phyloP scores from a whole-genome alignment of 2,329 filamentous ascomycete genomes.

The Sclerotiophoma versabilis region DNA sequence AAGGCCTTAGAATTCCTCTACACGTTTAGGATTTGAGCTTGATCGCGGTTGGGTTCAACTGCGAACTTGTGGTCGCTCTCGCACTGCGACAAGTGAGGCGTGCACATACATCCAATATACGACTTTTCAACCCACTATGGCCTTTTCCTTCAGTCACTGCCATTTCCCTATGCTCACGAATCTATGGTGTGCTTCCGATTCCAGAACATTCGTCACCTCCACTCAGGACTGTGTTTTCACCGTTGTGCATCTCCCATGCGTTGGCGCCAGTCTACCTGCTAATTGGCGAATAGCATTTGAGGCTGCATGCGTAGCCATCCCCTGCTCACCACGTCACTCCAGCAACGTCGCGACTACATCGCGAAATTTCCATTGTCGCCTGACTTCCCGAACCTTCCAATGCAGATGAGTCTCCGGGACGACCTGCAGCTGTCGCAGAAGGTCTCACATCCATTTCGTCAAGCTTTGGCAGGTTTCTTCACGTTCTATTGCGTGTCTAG shows the following conservation, averaged over 20 bases:
- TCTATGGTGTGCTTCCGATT: neutral
- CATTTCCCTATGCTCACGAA: neutral
- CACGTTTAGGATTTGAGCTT: neutral
- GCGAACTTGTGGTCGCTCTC: neutral
- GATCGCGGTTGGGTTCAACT: neutral
- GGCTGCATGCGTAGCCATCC: constrained; percentile 4
- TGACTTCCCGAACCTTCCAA: constrained; percentile 8
- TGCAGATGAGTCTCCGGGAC: neutral
- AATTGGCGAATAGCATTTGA: constrained; percentile 6
- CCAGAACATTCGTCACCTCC: neutral
- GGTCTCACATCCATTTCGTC: neutral
- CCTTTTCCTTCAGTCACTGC: neutral
- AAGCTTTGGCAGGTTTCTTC: neutral
- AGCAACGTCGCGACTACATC: constrained; percentile 7
- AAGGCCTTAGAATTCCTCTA: neutral
- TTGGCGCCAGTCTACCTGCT: constrained; percentile 10
- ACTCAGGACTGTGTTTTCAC: neutral
- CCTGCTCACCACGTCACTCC: constrained; percentile 17
- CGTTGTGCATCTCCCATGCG: constrained; percentile 1
- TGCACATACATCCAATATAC: neutral
- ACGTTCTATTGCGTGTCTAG: neutral
- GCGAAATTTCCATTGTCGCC: constrained; percentile 3
- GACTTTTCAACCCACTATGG: neutral
- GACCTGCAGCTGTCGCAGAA: constrained; percentile 4
- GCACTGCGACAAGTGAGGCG: neutral